Conservation (phyloP, 768 basidiomycete genomes). For the Lactifluus pinguis region DNA sequence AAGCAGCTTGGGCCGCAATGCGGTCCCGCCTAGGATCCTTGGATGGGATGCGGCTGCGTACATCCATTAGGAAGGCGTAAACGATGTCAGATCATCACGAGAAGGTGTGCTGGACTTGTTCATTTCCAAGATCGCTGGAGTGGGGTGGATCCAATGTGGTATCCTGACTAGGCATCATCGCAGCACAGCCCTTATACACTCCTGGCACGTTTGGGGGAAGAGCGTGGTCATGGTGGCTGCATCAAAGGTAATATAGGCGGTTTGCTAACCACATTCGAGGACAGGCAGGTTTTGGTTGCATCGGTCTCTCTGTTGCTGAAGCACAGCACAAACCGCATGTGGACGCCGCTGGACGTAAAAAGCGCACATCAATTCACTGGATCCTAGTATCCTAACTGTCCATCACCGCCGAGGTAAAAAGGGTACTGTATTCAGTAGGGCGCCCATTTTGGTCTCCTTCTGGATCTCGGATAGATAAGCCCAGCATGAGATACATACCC, state of each 20-base stretch:
- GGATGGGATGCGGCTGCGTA: neutral
- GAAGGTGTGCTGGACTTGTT: neutral
- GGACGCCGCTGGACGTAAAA: no score
- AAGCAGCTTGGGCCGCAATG: neutral
- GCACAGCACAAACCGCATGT: neutral
- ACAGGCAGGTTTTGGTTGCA: neutral
- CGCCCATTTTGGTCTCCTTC: neutral
- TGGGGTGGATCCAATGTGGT: neutral
- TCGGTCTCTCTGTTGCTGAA: neutral
- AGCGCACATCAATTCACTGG: neutral
- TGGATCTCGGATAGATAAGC: neutral
- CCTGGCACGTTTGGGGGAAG: neutral
- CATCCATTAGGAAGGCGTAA: neutral
- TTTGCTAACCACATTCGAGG: neutral
- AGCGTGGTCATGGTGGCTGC: neutral
- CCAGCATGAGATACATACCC: neutral
- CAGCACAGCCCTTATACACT: neutral
- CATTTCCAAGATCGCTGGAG: neutral
- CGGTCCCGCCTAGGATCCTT: neutral
- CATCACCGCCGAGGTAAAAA: neutral
- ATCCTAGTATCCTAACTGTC: neutral
- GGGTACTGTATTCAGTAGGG: neutral
- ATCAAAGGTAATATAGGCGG: neutral
- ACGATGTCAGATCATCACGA: neutral
- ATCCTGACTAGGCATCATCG: neutral